phyloP scores from a whole-genome alignment of 352 stramenopile genomes.

The Globisporangium nagaii region DNA sequence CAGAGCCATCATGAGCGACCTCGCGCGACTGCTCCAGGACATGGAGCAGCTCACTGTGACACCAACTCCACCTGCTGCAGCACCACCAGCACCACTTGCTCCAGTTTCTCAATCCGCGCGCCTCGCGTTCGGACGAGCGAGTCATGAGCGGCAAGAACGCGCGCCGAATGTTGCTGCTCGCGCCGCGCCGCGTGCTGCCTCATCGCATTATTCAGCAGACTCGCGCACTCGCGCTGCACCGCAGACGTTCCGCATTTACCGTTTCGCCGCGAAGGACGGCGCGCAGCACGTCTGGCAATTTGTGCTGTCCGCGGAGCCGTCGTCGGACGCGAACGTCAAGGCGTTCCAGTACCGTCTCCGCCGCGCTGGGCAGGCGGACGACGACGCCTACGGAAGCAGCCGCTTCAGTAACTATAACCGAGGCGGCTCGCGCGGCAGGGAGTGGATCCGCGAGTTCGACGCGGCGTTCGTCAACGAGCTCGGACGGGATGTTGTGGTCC shows the following conservation, averaged over 20 bases:
- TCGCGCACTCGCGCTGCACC: background rate
- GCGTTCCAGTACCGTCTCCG: background rate
- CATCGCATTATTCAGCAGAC: no score
- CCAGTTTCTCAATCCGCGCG: no score
- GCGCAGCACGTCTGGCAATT: background rate
- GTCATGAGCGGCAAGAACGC: background rate
- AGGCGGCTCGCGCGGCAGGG: background rate
- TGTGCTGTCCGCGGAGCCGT: background rate
- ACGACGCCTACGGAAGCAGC: background rate
- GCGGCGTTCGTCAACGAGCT: background rate
- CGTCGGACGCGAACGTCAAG: background rate
- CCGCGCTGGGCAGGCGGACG: background rate
- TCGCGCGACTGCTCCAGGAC: background rate
- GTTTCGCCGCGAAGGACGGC: background rate
- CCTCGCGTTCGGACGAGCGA: background rate
- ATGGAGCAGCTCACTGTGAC: background rate
- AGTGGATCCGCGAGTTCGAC: background rate
- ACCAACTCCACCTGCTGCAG: background rate
- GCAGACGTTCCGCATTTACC: background rate
- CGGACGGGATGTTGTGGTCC: background rate
- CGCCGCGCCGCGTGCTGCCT: no score
- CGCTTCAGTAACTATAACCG: background rate
- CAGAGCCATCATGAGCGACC: background rate
- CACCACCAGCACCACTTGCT: background rate
- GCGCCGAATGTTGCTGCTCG: background rate